Evolutionary conservation across 257 asterid species (phyloP).

Genomic region (Paulownia fortunei): DNA sequence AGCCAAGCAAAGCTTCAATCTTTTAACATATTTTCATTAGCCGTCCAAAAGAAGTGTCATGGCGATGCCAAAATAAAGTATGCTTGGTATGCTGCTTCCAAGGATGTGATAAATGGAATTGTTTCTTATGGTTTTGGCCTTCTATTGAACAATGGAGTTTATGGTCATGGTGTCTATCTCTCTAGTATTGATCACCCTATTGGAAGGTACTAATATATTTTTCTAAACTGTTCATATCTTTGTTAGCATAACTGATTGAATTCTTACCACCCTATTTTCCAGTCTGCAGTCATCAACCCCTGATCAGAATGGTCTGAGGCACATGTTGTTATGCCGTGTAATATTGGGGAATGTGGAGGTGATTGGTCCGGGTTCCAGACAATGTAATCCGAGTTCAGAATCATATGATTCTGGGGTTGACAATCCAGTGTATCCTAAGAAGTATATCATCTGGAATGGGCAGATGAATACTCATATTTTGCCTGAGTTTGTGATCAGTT

Average conservation of each 20-base stretch:
- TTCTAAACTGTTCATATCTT: too few species aligned
- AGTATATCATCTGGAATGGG: constrained; percentile 50
- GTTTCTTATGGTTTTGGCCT: constrained; percentile 40
- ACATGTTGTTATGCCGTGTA: constrained; percentile 52
- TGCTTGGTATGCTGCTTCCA: constrained; percentile 54
- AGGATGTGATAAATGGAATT: constrained; percentile 30
- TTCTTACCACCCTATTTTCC: neutral
- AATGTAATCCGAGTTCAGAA: constrained; percentile 43
- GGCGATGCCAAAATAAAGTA: constrained; percentile 48
- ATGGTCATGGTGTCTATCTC: constrained; percentile 36
- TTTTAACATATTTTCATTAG: constrained; percentile 30
- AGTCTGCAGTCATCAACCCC: constrained; percentile 43
- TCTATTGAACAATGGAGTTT: neutral
- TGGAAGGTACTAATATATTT: constrained; percentile 34
- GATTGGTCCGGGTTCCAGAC: constrained; percentile 38
- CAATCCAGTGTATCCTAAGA: constrained; percentile 40
- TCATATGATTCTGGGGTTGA: constrained; percentile 58
- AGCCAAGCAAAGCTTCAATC: constrained; percentile 30
- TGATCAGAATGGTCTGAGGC: constrained; percentile 46
- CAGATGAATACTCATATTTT: constrained; percentile 49
- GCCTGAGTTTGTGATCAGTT: constrained; percentile 50
- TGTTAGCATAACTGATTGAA: neutral
- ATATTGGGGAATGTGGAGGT: constrained; percentile 48
- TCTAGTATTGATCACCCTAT: constrained; percentile 35
- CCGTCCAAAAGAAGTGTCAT: constrained; percentile 33